Evolutionary conservation across 495 filamentous ascomycete genomes (phyloP).

Genomic region (Paragyromitra xinjiangensis): DNA sequence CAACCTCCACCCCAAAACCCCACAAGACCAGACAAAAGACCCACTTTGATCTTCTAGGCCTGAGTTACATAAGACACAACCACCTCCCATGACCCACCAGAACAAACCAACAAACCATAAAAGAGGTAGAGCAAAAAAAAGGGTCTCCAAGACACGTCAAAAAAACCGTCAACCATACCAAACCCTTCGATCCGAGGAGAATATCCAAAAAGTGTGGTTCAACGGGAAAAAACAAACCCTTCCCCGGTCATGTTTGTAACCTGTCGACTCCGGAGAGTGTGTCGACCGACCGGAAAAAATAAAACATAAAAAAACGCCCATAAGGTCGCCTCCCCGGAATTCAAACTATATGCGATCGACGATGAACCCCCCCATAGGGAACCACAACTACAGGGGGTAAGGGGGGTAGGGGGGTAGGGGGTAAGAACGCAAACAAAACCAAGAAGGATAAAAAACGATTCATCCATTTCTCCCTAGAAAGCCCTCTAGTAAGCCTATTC

Average conservation of each 20-base stretch:
- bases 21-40: neutral
- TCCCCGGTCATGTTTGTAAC: conserved; percentile 27
- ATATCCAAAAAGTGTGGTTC: conserved; percentile 28
- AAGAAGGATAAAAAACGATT: conserved; percentile 22
- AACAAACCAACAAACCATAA: neutral
- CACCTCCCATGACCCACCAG: neutral
- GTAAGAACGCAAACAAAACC: neutral
- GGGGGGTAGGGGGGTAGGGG: too few species aligned
- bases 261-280: conserved; percentile 28
- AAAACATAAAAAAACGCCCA: conserved; percentile 9
- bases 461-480: conserved; percentile 4
- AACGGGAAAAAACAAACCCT: conserved; percentile 15
- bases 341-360: conserved; percentile 34
- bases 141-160: conserved; percentile 23
- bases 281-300: conserved; percentile 7
- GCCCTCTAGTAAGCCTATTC: neutral
- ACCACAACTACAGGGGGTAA: conserved; percentile 3
- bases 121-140: conserved; percentile 1
- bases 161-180: conserved; percentile 17
- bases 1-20: neutral
- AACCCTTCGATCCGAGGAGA: conserved; percentile 36
- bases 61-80: conserved; percentile 49
- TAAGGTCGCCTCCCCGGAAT: conserved; percentile 37
- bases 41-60: conserved; percentile 4
- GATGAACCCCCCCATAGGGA: conserved; percentile 8